Base-by-base conservation (phyloP, 1,284 basidiomycete genomes). In the Pseudozyma hubeiensis region DNA sequence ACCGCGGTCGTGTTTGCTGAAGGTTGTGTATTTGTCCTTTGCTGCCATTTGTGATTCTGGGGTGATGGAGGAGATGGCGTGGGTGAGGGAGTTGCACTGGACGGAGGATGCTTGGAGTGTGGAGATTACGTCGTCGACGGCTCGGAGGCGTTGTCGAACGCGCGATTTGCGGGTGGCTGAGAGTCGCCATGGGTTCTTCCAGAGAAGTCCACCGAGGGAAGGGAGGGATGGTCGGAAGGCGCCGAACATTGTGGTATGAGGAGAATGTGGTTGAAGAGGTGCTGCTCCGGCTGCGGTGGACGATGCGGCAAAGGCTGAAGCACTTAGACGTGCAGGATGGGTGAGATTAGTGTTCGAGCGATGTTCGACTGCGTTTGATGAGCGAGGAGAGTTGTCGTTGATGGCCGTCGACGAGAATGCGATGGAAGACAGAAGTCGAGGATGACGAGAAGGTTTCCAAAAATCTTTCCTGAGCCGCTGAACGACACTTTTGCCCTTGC, bases 21-120 rank as follows among this genome's bases (percentile, higher is more conserved):
- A 99, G 17, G 92, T 90, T 0, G 95, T 97, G 87, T 98, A 99
- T 86, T 99, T 99, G 87, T 99, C 95, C 85, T 88, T 88, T 1
- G 93, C 86, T 14, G 87, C 87, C 93, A 95, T 95, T 84, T 94
- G 92, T 70, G 90, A 87, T 84, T 96, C 92, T 82, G 92, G 94
- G 48, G 94, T 94, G 33, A 96, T 86, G 62, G 90, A 88, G 61
- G 90, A 88, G 43, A 94, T 86, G 5, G 91, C 92, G 64, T 87
- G 81, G 82, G 92, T 92, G 84, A 97, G 86, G 49, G 93, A 88
- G 44, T 85, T 84, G 80, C 91, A 93, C 81, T 92, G 82, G 4
- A 97, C 88, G 8, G 94, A 93, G 72, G 91, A 93, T 24, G 89
- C 87, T 63, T 89, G 88, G 5, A 99, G 90, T 1, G 94, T 90